Conservation (phyloP, 139 green algal species). For the Picochlorum costavermella region DNA sequence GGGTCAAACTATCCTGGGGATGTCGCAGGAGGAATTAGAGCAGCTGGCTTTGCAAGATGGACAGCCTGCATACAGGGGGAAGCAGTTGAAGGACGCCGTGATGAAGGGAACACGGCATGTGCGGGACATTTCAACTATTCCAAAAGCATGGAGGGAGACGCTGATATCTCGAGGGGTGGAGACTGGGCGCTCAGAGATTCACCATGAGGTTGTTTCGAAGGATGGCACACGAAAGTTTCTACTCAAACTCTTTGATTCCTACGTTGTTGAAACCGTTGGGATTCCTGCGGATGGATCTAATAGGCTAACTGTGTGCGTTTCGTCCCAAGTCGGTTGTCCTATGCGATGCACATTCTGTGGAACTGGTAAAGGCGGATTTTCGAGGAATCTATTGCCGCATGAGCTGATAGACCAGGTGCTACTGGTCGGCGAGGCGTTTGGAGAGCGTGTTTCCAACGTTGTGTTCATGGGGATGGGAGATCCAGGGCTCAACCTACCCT, state of each 20-base stretch:
- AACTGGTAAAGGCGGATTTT: conserved; percentile 95
- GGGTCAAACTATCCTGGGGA: conserved; percentile 46
- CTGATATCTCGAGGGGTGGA: conserved; percentile 40
- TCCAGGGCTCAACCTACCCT: conserved; percentile 83
- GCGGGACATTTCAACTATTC: conserved; percentile 45
- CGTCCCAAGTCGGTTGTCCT: conserved; percentile 91
- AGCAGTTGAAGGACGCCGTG: conserved; percentile 63
- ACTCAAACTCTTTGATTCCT: conserved; percentile 79
- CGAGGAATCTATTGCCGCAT: conserved; percentile 78
- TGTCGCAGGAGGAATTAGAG: conserved; percentile 35
- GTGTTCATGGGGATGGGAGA: conserved; percentile 98
- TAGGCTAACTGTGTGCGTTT: conserved; percentile 91
- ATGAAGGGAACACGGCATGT: conserved; percentile 39
- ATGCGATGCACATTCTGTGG: conserved; percentile 98
- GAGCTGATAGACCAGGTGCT: conserved; percentile 93
- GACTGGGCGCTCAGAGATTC: conserved; percentile 58
- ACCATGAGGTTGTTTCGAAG: conserved; percentile 38
- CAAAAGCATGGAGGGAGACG: conserved; percentile 44
- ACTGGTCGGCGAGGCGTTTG: conserved; percentile 52
- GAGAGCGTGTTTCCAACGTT: conserved; percentile 25
- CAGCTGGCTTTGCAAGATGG: conserved; percentile 36
- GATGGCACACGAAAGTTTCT: conserved; percentile 90
- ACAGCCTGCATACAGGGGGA: conserved; percentile 46
- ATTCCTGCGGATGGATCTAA: conserved; percentile 28
- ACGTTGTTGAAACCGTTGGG: conserved; percentile 84